Evolutionary conservation across 257 asterid genomes (phyloP).

Genomic region (Cruciata laevipes): DNA sequence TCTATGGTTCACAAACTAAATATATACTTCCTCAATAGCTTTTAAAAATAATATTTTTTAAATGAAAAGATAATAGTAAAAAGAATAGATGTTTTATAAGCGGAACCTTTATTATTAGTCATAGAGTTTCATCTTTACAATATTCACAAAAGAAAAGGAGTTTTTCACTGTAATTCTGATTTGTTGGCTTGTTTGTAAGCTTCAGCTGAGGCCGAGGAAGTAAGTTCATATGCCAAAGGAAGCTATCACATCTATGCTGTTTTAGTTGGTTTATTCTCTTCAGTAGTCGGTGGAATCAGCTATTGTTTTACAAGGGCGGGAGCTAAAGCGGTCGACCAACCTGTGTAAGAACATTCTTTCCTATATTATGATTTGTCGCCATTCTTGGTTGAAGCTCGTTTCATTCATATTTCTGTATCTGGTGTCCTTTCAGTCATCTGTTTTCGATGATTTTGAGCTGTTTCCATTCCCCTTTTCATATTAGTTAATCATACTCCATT

Average conservation of each 20-base stretch:
- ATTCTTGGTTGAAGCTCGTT: not conserved
- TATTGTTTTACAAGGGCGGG: constrained; percentile 41
- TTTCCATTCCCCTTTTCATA: not conserved
- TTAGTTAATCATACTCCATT: not conserved
- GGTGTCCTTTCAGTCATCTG: not conserved
- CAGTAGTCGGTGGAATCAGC: constrained; percentile 28
- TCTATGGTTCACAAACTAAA: too few relatives aligned
- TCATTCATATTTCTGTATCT: not conserved
- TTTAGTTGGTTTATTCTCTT: constrained; percentile 30
- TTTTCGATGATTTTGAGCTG: not conserved
- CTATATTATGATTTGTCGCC: not conserved
- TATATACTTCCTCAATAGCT: too few relatives aligned
- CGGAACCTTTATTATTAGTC: not conserved
- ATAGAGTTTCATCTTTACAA: not conserved
- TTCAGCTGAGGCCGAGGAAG: constrained; percentile 17
- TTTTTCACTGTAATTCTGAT: not conserved
- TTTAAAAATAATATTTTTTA: too few relatives aligned
- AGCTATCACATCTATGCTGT: constrained; percentile 24
- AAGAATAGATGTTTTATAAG: too few relatives aligned
- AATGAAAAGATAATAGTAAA: too few relatives aligned
- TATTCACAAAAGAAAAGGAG: too few relatives aligned
- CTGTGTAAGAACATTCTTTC: constrained; percentile 28
- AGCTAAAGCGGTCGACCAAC: constrained; percentile 39
- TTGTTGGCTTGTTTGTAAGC: constrained; percentile 1
- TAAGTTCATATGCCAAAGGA: constrained; percentile 13